phyloP scores from a whole-genome alignment of 345 rosid species.

The Pugionium dolabratum region DNA sequence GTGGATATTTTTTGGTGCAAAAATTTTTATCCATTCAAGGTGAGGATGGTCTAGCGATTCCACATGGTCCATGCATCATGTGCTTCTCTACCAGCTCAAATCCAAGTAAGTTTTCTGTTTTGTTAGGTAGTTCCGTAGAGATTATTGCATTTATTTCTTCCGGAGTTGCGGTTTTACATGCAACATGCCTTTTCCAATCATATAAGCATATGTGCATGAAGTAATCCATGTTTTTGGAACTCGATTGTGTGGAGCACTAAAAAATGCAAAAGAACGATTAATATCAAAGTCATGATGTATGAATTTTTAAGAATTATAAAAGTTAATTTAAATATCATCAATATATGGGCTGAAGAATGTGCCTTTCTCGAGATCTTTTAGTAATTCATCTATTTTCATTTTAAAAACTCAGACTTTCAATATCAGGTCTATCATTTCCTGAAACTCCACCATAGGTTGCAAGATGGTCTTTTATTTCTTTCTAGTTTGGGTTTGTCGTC shows the following conservation, averaged over 20 bases:
- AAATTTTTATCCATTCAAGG: not conserved
- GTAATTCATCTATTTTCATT: not conserved
- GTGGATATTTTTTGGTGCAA: not conserved
- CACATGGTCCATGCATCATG: slow-evolving; percentile 7
- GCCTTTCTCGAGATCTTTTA: not conserved
- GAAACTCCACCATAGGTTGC: not conserved
- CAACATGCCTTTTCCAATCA: not conserved
- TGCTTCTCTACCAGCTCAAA: not conserved
- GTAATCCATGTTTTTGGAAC: no score
- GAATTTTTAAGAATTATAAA: no score
- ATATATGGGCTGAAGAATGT: not conserved
- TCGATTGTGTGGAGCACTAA: no score
- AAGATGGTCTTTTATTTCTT: not conserved
- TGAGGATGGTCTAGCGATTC: not conserved
- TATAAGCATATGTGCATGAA: not conserved
- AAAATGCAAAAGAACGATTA: no score
- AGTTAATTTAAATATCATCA: not conserved
- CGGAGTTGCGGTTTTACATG: no score
- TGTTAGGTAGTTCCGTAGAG: not conserved
- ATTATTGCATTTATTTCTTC: not conserved
- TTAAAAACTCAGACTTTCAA: not conserved
- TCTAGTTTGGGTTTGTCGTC: not conserved
- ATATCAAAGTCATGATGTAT: no score
- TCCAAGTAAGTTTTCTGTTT: not conserved
- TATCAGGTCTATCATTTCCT: not conserved